These are phyloP conservation scores for Tetragonia tetragonoides DNA, from an alignment of 148 eudicot species.

Conservation along the genomic window DNA sequence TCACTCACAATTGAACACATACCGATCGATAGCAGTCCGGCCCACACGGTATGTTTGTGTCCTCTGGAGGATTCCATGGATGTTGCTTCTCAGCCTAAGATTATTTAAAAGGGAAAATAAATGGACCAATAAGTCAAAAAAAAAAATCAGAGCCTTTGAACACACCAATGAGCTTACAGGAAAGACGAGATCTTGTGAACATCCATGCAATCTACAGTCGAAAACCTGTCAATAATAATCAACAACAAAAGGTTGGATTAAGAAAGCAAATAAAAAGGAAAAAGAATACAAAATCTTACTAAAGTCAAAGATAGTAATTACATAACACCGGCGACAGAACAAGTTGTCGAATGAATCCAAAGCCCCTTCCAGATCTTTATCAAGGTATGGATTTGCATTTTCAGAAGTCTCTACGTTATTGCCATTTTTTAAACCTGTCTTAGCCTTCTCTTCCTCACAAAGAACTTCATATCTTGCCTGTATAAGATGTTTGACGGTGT, in stretches of 20 bases:
- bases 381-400: constrained; percentile 53
- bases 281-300: not conserved
- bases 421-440: constrained; percentile 32
- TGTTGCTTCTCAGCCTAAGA: constrained; percentile 74
- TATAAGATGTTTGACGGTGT: constrained; percentile 83
- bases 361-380: constrained; percentile 92
- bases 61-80: constrained; percentile 61
- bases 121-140: not conserved
- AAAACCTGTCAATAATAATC: constrained; percentile 66
- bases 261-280: constrained; percentile 6
- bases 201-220: constrained; percentile 96
- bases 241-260: constrained; percentile 16
- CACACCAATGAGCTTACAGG: constrained; percentile 56
- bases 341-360: constrained; percentile 95
- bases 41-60: constrained; percentile 67
- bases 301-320: constrained; percentile 36
- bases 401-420: constrained; percentile 34
- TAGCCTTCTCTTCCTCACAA: constrained; percentile 43
- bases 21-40: constrained; percentile 71
- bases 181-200: constrained; percentile 94
- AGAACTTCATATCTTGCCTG: constrained; percentile 97
- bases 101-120: not conserved
- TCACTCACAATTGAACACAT: constrained; percentile 16
- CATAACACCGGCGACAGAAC: constrained; percentile 95
- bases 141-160: not conserved